Conservation (phyloP, 352 stramenopile genomes). For the Globisporangium sylvaticum region DNA sequence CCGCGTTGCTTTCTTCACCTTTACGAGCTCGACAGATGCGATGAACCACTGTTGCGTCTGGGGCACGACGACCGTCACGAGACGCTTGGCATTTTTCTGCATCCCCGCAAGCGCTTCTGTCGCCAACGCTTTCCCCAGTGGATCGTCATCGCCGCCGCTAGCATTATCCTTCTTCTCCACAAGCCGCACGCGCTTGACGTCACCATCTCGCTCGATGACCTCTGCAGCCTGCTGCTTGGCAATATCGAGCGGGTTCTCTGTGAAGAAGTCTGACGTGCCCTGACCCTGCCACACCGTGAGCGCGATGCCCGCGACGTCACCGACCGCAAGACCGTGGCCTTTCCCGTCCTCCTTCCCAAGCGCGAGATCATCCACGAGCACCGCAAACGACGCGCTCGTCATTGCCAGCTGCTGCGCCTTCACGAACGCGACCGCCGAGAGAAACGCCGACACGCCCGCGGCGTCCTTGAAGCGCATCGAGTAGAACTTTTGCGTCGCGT, state of each 20-base stretch:
- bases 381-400: background rate
- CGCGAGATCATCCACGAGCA: slow-evolving; percentile 49
- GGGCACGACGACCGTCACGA: slow-evolving; percentile 51
- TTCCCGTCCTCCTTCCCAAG: slow-evolving; percentile 36
- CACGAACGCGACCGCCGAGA: slow-evolving; percentile 41
- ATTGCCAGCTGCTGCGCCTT: slow-evolving; percentile 56
- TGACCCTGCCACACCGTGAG: slow-evolving; percentile 48
- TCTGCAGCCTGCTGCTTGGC: slow-evolving; percentile 20
- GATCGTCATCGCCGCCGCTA: slow-evolving; percentile 14
- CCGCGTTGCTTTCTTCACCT: slow-evolving; percentile 64
- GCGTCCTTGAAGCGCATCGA: slow-evolving; percentile 76
- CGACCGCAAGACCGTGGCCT: slow-evolving; percentile 24
- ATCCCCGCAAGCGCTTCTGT: slow-evolving; percentile 52
- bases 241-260: slow-evolving; percentile 54
- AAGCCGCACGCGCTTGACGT: slow-evolving; percentile 53
- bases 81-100: slow-evolving; percentile 51
- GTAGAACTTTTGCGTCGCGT: slow-evolving; percentile 47
- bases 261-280: slow-evolving; percentile 36
- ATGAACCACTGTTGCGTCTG: slow-evolving; percentile 56
- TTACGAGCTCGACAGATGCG: slow-evolving; percentile 63
- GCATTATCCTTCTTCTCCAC: slow-evolving; percentile 13
- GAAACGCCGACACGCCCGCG: slow-evolving; percentile 29
- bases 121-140: slow-evolving; percentile 33
- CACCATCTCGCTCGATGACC: slow-evolving; percentile 17
- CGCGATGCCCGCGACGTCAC: slow-evolving; percentile 52